Evolutionary conservation across 345 rosid genomes (phyloP).

Genomic region (Pistacia atlantica): DNA sequence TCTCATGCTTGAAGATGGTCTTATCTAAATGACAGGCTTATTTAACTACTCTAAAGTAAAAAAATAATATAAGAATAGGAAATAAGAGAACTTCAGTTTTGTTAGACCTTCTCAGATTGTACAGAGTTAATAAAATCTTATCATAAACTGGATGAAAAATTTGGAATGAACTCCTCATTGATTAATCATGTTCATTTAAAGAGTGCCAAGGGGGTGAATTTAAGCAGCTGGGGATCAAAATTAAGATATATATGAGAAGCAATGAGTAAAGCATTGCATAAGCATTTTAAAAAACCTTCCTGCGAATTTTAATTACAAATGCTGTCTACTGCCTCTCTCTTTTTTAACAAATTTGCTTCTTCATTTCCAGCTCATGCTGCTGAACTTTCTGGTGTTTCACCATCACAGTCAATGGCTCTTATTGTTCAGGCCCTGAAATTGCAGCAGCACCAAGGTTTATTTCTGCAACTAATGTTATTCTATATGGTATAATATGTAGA

Average conservation of each 20-base stretch:
- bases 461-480: constrained; percentile 5
- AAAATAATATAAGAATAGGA: too few species aligned
- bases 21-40: too few species aligned
- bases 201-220: background rate
- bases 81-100: background rate
- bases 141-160: background rate
- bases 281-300: background rate
- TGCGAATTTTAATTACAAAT: background rate
- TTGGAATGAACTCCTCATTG: background rate
- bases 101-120: background rate
- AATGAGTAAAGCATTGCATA: background rate
- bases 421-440: constrained; percentile 96
- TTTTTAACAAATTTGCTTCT: constrained; percentile 10
- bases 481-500: background rate
- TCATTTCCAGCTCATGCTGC: constrained; percentile 68
- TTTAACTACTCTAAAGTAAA: too few species aligned
- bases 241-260: background rate
- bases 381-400: constrained; percentile 90
- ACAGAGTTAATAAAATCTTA: background rate
- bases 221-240: background rate
- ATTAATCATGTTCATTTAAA: background rate
- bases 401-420: constrained; percentile 96
- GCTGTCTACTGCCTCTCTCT: background rate
- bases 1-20: background rate
- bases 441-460: constrained; percentile 95